Evolutionary conservation across 441 rosid genomes (phyloP), one percentile per base, ranked within the genome.

Genomic region (Erodium chrysanthum): DNA sequence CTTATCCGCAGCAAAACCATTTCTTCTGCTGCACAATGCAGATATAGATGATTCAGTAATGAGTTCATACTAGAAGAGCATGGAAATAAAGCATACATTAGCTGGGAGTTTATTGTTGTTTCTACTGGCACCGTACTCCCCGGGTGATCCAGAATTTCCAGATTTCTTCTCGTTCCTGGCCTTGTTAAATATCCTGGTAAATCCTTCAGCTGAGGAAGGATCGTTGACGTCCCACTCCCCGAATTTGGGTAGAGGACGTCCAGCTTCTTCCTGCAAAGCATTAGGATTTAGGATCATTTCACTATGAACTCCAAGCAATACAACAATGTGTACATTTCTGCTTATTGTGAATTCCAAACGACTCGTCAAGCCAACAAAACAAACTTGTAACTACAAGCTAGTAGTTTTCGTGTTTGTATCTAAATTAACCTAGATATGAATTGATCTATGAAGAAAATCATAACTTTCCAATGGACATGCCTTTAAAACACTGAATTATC

Each of bases 201-300:
- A 81, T 21, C 82, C 79, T 2, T 76, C 80, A 0, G 81, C 80
- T 0, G 79, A 73, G 35, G 86, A 82, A 0, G 86, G 88, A 73
- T 86, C 74, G 56, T 86, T 81, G 67, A 79, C 85, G 64, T 84
- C 86, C 88, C 86, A 82, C 7, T 85, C 90, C 0, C 90, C 86
- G 35, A 85, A 84, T 74, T 83, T 81, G 0, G 86, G 88, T 11
- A 79, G 64, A 44, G 87, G 69, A 64, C 68, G 64, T 14, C 40
- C 71, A 48, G 63, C 71, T 23, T 50, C 54, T 50, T 72, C 2
- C 67, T 59, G 54, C 54, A 56, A 22, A 23, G 6, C 12, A 6
- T 17, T 7, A 4, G 8, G 35, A 40, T 18, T 40, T 40, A 40
- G n/a, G 48, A 40, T 40, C 48, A 40, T 3, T 25, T 25, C 29